Conservation (phyloP, 2,329 filamentous ascomycete species). For the Verticillium albo-atrum region DNA sequence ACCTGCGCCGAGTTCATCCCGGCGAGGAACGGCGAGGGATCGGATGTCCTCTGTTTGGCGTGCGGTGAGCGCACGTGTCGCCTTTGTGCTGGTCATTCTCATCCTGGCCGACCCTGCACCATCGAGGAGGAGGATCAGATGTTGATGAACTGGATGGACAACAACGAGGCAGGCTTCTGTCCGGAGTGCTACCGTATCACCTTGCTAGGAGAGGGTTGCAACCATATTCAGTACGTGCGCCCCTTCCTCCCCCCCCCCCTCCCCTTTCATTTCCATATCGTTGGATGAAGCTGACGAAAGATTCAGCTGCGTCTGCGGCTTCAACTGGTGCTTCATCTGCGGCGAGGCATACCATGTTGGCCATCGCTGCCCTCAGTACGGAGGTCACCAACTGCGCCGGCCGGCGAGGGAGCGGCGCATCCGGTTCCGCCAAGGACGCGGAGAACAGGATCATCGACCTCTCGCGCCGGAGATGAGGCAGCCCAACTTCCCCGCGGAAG, state of each 20-base stretch:
- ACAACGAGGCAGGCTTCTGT: slow-evolving; percentile 53
- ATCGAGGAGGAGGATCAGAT: slow-evolving; percentile 11
- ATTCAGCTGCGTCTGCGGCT: slow-evolving; percentile 9
- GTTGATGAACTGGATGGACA: slow-evolving; percentile 40
- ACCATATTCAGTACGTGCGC: slow-evolving; percentile 56
- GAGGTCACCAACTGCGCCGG: neutral
- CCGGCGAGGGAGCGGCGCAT: neutral
- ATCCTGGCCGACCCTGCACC: slow-evolving; percentile 11
- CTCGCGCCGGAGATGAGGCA: too few species aligned
- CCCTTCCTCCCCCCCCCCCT: neutral
- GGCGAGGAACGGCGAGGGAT: neutral
- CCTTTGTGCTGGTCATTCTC: slow-evolving; percentile 2
- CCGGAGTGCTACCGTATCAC: slow-evolving; percentile 52
- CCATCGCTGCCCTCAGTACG: neutral
- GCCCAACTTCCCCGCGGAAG: too few species aligned
- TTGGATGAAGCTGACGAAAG: neutral
- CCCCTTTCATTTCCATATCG: neutral
- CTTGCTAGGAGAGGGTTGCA: slow-evolving; percentile 58
- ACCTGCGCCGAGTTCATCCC: slow-evolving; percentile 12
- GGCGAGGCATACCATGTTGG: neutral
- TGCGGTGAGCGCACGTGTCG: slow-evolving; percentile 9
- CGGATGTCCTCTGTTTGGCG: slow-evolving; percentile 4
- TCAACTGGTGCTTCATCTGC: slow-evolving; percentile 12
- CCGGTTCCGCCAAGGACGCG: neutral
- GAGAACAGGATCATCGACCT: neutral